Conservation (phyloP, 2,329 filamentous ascomycete genomes). For the Nemania sp. region DNA sequence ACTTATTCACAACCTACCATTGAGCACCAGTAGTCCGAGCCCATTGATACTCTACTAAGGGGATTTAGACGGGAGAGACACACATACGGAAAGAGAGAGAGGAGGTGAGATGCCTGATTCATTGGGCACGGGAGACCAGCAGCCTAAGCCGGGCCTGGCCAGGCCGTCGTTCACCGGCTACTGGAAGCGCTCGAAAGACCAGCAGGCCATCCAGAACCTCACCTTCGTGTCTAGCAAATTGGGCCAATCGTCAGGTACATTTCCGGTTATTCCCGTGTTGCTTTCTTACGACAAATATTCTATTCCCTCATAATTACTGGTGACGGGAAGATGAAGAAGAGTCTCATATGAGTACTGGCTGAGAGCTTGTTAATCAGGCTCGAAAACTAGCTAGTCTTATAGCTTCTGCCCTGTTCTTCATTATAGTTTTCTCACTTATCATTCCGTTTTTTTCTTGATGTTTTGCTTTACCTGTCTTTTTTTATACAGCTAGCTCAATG, state of each 20-base stretch:
- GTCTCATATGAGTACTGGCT: not conserved
- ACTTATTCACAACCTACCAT: too few relatives aligned
- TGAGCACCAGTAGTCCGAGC: too few relatives aligned
- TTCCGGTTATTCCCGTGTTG: not conserved
- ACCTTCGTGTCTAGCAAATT: constrained; percentile 42
- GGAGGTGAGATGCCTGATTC: constrained; percentile 13
- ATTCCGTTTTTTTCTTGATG: not conserved
- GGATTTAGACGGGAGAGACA: too few relatives aligned
- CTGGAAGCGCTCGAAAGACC: constrained; percentile 50
- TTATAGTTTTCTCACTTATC: not conserved
- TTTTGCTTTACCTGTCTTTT: not conserved
- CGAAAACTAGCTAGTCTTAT: too few relatives aligned
- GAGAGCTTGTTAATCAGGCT: not conserved
- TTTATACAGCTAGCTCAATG: not conserved
- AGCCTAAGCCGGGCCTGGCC: constrained; percentile 8
- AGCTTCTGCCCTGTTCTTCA: too few relatives aligned
- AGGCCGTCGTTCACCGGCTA: constrained; percentile 53
- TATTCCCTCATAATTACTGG: too few relatives aligned
- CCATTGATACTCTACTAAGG: too few relatives aligned
- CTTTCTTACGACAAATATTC: too few relatives aligned
- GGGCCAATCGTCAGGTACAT: constrained; percentile 35
- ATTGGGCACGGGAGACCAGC: constrained; percentile 7
- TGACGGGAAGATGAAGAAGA: too few relatives aligned
- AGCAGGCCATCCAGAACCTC: constrained; percentile 38
- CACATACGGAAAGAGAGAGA: not conserved